Percentiles rank a stretch among this genome's conserved stretches.
Conservation (phyloP, 176 grass and related monocot genomes). For the Carex parvula region DNA sequence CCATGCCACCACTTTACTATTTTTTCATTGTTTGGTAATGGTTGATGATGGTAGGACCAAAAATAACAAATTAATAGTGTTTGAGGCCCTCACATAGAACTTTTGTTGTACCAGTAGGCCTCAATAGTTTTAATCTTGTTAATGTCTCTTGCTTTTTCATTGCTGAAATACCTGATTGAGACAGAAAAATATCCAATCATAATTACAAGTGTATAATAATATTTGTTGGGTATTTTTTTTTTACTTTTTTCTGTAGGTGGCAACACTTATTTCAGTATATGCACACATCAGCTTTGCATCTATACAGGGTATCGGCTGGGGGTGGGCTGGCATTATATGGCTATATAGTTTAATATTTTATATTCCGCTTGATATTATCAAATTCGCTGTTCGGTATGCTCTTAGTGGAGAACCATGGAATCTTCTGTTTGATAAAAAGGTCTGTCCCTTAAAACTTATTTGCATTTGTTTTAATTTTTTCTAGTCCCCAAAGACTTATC, state of each 20-base stretch:
- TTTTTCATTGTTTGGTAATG: not conserved
- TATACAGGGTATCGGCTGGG: slow-evolving; percentile 65
- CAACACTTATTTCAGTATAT: slow-evolving; percentile 70
- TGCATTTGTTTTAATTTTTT: not conserved
- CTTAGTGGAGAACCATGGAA: slow-evolving; percentile 72
- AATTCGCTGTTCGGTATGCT: slow-evolving; percentile 53
- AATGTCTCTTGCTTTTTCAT: not conserved
- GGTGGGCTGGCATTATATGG: slow-evolving; percentile 78
- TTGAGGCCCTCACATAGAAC: not conserved
- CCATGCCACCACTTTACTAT: not conserved
- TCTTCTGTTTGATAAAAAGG: slow-evolving; percentile 60
- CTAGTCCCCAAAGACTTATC: not conserved
- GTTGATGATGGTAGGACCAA: not conserved
- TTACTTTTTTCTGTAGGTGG: slow-evolving; percentile 43
- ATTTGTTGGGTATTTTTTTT: not conserved
- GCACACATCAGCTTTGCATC: slow-evolving; percentile 63
- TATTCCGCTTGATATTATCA: slow-evolving; percentile 66
- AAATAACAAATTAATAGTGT: not conserved
- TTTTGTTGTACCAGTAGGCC: not conserved
- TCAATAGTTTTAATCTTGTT: not conserved
- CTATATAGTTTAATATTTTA: slow-evolving; percentile 71
- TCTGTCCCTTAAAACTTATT: not conserved
- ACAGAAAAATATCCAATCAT: not conserved
- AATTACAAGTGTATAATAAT: not conserved
- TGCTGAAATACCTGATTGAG: not conserved